Percentiles rank a stretch among this genome's conserved stretches.
Conservation (phyloP, 305 asterid species). For the Rubia tinctorum region DNA sequence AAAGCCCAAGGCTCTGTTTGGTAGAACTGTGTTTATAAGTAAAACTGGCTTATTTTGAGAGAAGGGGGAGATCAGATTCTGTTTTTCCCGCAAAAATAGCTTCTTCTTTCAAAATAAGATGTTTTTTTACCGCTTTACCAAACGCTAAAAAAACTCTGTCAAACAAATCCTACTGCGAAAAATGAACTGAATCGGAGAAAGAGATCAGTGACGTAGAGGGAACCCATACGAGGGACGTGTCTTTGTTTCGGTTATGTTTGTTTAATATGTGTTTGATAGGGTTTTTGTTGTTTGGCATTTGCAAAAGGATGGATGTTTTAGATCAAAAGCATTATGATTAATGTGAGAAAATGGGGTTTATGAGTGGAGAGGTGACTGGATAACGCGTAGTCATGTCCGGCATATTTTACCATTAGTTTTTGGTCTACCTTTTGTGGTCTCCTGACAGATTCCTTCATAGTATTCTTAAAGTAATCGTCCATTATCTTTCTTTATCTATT, state of each 20-base stretch:
- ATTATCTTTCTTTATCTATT: not conserved
- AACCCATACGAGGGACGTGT: too few species aligned
- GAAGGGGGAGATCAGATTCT: too few species aligned
- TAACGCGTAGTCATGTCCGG: conserved; percentile 2
- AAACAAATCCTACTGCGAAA: too few species aligned
- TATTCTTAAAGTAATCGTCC: not conserved
- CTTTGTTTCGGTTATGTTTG: not conserved
- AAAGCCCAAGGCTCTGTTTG: too few species aligned
- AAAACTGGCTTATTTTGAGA: too few species aligned
- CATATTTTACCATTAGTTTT: not conserved
- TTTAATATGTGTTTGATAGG: not conserved
- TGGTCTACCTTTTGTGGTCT: not conserved
- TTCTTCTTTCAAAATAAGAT: too few species aligned
- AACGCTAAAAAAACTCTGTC: too few species aligned
- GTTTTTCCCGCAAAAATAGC: too few species aligned
- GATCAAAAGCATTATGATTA: not conserved
- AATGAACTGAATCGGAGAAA: too few species aligned
- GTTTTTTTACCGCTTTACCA: too few species aligned
- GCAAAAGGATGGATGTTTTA: not conserved
- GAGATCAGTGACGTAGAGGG: too few species aligned
- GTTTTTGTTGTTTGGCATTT: not conserved
- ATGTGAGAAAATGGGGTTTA: not conserved
- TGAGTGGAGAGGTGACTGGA: conserved; percentile 22
- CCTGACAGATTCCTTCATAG: not conserved
- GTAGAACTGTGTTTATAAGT: too few species aligned